Evolutionary conservation across 805 yeast genomes (phyloP).

Genomic region (Lachancea waltii): DNA sequence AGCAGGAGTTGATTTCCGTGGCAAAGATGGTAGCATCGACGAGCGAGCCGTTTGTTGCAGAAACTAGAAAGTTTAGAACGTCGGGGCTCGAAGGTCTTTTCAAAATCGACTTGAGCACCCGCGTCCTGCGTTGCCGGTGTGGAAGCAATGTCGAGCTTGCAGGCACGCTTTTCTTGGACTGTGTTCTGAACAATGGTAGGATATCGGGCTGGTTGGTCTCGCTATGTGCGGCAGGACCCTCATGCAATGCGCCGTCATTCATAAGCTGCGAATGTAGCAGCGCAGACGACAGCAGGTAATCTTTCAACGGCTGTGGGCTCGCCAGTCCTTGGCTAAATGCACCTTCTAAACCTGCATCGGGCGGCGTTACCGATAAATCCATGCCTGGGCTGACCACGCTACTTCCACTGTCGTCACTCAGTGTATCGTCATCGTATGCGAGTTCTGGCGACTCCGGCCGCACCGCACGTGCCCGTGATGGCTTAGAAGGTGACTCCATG

Average conservation of each 20-base stretch:
- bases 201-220: conserved; percentile 1
- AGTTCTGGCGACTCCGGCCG: not conserved
- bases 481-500: conserved; percentile 7
- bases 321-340: not conserved
- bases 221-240: not conserved
- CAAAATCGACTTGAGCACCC: conserved; percentile 16
- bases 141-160: not conserved
- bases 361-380: not conserved
- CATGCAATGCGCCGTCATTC: conserved; percentile 4
- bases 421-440: conserved; percentile 7
- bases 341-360: not conserved
- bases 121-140: conserved; percentile 1
- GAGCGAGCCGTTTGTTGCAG: conserved; percentile 26
- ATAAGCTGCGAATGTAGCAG: conserved; percentile 2
- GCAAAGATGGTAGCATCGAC: conserved; percentile 31
- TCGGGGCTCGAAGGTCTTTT: conserved; percentile 11
- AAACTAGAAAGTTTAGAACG: conserved; percentile 23
- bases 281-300: conserved; percentile 3
- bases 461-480: not conserved
- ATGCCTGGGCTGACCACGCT: conserved; percentile 2
- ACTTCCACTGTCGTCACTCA: conserved; percentile 7
- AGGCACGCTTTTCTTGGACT: not conserved
- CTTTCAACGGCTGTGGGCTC: conserved; percentile 2
- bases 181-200: not conserved
- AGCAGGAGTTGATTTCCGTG: conserved; percentile 27